A percentile compares a stretch with the other conserved stretches of the same genome.
Evolutionary conservation across 257 asterid species (phyloP).

Genomic region (Solanum acaule): DNA sequence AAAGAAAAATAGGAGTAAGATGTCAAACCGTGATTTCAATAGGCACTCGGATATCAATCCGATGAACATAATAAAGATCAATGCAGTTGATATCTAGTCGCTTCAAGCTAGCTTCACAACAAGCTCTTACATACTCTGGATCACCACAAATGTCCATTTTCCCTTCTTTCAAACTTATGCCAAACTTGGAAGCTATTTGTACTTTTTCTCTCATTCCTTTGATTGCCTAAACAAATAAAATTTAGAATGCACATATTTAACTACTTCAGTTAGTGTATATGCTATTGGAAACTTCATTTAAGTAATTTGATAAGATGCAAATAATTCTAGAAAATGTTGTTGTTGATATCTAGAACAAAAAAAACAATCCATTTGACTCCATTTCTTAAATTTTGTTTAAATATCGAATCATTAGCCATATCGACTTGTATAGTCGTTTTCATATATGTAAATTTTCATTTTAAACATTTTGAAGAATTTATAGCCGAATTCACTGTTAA

Average conservation of each 20-base stretch:
- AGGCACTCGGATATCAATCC: slow-evolving; percentile 22
- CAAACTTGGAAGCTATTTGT: slow-evolving; percentile 25
- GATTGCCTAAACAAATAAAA: slow-evolving; percentile 13
- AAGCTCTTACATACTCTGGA: slow-evolving; percentile 24
- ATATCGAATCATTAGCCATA: no score
- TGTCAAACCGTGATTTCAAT: slow-evolving; percentile 33
- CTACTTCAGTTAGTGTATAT: neutral
- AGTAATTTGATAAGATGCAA: neutral
- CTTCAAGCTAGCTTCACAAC: slow-evolving; percentile 28
- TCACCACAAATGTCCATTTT: slow-evolving; percentile 19
- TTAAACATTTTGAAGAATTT: neutral
- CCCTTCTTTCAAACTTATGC: neutral
- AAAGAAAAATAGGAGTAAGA: neutral
- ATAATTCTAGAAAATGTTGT: neutral
- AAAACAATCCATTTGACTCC: neutral
- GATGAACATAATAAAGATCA: slow-evolving; percentile 27
- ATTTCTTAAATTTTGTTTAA: no score
- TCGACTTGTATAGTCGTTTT: neutral
- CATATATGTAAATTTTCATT: neutral
- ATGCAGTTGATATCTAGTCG: slow-evolving; percentile 16
- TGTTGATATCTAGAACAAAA: neutral
- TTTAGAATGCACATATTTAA: neutral
- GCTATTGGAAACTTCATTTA: neutral
- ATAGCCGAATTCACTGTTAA: neutral
- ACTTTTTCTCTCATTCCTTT: slow-evolving; percentile 21